These are phyloP conservation scores for Haematococcus sp. DNA, from an alignment of 139 green algal genomes.

Conservation along the genomic window DNA sequence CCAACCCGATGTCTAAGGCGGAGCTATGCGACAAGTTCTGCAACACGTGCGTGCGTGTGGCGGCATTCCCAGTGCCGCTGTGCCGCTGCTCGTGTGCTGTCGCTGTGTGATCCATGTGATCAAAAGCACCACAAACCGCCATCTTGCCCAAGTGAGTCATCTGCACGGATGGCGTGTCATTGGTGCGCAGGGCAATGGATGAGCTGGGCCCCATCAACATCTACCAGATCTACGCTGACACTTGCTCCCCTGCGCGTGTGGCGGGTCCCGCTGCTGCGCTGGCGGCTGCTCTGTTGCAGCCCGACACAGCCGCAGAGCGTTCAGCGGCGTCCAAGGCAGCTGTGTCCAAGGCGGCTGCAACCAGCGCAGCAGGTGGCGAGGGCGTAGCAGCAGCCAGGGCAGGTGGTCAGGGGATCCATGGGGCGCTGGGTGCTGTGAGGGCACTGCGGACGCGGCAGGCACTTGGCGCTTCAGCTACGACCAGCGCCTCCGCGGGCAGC, in stretches of 20 bases:
- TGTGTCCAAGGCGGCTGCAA: too few species aligned
- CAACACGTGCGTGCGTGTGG: slow-evolving; percentile 35
- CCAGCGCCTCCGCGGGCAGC: too few species aligned
- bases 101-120: too few species aligned
- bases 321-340: background rate
- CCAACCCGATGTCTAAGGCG: slow-evolving; percentile 8
- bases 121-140: too few species aligned
- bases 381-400: too few species aligned
- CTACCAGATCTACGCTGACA: slow-evolving; percentile 75
- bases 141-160: too few species aligned
- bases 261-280: background rate
- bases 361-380: background rate
- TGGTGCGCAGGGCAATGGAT: slow-evolving; percentile 18
- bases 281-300: background rate
- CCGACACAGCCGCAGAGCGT: slow-evolving; percentile 2
- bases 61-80: too few species aligned
- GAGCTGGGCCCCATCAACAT: slow-evolving; percentile 62
- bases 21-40: slow-evolving; percentile 39
- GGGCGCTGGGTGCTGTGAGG: too few species aligned
- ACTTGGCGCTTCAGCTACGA: slow-evolving; percentile 15
- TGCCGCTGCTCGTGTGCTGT: too few species aligned
- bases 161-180: too few species aligned
- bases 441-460: too few species aligned
- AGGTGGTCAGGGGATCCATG: too few species aligned
- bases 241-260: slow-evolving; percentile 42